These are phyloP conservation scores for Arachnomyces sp. DNA, from an alignment of 2,329 filamentous ascomycete genomes.

Conservation along the genomic window DNA sequence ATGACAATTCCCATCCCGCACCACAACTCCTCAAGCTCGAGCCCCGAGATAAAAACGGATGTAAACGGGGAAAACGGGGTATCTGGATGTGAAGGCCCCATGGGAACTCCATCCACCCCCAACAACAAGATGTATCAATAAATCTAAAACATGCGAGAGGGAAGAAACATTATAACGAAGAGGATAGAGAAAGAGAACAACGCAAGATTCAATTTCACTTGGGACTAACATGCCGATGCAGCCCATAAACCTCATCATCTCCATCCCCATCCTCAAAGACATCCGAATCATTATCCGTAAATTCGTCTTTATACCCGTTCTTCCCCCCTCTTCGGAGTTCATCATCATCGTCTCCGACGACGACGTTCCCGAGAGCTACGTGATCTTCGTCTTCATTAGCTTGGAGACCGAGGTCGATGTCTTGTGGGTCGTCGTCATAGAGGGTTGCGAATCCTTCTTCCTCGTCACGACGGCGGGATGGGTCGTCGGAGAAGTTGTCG, in stretches of 20 bases:
- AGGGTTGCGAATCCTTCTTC: not conserved
- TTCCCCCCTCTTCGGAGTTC: constrained; percentile 25
- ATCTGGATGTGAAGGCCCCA: too few species aligned
- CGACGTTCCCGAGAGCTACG: constrained; percentile 34
- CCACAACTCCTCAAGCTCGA: too few species aligned
- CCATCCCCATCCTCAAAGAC: constrained; percentile 36
- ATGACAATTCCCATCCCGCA: too few species aligned
- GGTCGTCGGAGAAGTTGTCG: constrained; percentile 12
- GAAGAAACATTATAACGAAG: too few species aligned
- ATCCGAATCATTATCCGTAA: constrained; percentile 46
- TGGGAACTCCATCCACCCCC: too few species aligned
- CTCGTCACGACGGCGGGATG: not conserved
- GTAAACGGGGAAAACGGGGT: too few species aligned
- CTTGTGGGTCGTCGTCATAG: constrained; percentile 28
- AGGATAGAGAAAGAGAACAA: constrained; percentile 1
- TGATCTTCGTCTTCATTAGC: constrained; percentile 36
- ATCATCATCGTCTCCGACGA: constrained; percentile 38
- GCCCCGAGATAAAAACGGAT: too few species aligned
- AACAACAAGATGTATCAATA: too few species aligned
- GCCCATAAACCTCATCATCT: constrained; percentile 27
- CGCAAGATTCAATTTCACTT: not conserved
- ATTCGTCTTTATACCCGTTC: constrained; percentile 45
- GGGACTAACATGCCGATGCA: constrained; percentile 29
- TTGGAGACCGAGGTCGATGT: constrained; percentile 30
- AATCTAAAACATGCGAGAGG: too few species aligned